A percentile compares a stretch with the other conserved stretches of the same genome.
Evolutionary conservation across 116 monocot genomes (phyloP).

Genomic region (Papilionanthe hybrid): DNA sequence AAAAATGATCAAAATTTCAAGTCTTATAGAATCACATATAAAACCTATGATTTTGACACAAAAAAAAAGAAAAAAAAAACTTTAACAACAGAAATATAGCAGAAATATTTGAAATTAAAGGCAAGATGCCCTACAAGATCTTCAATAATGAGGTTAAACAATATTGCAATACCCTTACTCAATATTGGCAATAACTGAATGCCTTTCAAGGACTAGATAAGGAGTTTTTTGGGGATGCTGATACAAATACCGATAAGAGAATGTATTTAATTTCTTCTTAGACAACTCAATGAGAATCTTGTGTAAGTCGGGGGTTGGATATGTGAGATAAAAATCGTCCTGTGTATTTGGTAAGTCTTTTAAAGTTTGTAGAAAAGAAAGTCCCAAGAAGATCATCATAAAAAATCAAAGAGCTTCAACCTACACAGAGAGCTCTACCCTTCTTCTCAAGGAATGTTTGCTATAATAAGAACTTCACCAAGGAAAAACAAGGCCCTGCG

Average conservation of each 20-base stretch:
- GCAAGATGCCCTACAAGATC: neutral
- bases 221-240: neutral
- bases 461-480: no score
- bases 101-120: neutral
- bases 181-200: neutral
- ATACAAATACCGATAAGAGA: neutral
- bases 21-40: neutral
- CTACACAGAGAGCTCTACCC: no score
- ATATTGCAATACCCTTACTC: neutral
- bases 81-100: neutral
- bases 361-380: no score
- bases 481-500: no score
- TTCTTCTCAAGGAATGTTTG: no score
- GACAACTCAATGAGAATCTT: neutral
- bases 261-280: neutral
- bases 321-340: no score
- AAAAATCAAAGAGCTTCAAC: no score
- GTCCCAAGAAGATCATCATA: no score
- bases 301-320: no score
- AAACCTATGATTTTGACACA: neutral
- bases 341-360: no score
- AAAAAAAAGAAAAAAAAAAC: neutral
- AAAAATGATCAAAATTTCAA: neutral
- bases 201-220: neutral
- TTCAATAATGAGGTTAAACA: neutral